Base-by-base conservation (phyloP, 257 asterid species). In the Lycium barbarum region DNA sequence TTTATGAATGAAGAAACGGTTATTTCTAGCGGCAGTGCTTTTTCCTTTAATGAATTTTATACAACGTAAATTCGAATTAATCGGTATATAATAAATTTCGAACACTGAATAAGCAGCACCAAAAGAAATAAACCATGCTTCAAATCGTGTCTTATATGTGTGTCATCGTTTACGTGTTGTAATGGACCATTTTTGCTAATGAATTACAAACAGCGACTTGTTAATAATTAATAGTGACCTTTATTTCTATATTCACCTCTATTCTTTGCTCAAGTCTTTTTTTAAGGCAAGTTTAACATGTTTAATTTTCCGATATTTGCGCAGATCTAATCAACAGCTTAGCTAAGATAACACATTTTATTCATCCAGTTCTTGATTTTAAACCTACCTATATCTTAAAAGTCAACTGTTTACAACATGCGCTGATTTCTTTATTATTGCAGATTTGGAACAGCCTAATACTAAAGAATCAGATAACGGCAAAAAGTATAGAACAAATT, bases 321-420 rank as follows among this genome's bases (percentile, higher is more conserved):
- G 62, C 81, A 51, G 81, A 74, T 74, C 81, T 51, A 74, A 74
- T 74, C 62, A 49, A 51, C 45, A 49, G 43, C 81, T 49, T 51
- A 74, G 62, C 62, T 74, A 74, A 74, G 81, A 73, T 47, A 73
- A 73, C 11, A 73, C n/a, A 45, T n/a, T 47, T 73, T 73, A 47
- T 73, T 47, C 80, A 47, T 71, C 6, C 70, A 62, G 14, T 22
- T 62, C 35, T 62, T 20, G 38, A 62, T 62, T 62, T 20, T 62
- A 62, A 62, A 62, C 70, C 70, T 22, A 62, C 70, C 70, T 62
- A 62, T 9, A 11, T 22, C 12, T 22, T 49, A 8, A 74, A 74
- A 74, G 81, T 74, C 81, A 74, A 51, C 81, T 74, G 22, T 2
- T 74, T 33, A 74, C 40, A 74, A 74, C 62, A 74, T 74, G 45